Evolutionary conservation across 2,329 filamentous ascomycete species (phyloP), one percentile per base, ranked within the genome.

Genomic region (Colletotrichum ledebouriae): DNA sequence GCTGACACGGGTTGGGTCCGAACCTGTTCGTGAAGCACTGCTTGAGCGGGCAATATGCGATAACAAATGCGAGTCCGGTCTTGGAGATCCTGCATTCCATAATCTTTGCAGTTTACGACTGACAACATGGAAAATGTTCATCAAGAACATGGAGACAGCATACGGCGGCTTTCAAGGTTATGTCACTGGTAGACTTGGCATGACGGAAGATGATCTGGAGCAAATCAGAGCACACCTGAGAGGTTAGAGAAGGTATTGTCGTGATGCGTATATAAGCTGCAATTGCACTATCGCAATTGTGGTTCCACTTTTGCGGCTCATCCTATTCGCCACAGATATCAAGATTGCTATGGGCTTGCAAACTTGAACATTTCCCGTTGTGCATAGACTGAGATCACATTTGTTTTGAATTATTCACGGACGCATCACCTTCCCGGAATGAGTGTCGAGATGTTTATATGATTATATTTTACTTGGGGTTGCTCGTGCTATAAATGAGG

Each of bases 161-260:
- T 59, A 50, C 17, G 57, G 44, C 11, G 57, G 57, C 5, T 59
- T 59, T 33, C 7, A 39, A 10, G 34, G 20, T 5, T 59, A 59
- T 17, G 57, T 49, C n/a, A n/a, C 2, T 15, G 29, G 9, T n/a
- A 39, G 3, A 33, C 42, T 59, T 1, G 57, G 33, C 1, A 15
- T 59, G 25, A 15, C 57, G 11, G 29, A 17, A 2, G 13, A 17
- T 0, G 57, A 59, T 11, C 2, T 39, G 9, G 29, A 50, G 17
- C 44, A 4, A 17, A 59, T 59, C n/a, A 34, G 2, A 1, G 10
- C 10, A 1, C 25, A 49, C 22, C 33, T 59, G 29, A 49, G 29
- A 44, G 17, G 13, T 1, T 49, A 47, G 39, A 37, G 2, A 53
- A 29, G n/a, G n/a, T n/a, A n/a, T n/a, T n/a, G n/a, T n/a, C n/a